Percentiles rank a stretch among this genome's conserved stretches.
Conservation (phyloP, 305 asterid genomes). For the Ilex paraguariensis region DNA sequence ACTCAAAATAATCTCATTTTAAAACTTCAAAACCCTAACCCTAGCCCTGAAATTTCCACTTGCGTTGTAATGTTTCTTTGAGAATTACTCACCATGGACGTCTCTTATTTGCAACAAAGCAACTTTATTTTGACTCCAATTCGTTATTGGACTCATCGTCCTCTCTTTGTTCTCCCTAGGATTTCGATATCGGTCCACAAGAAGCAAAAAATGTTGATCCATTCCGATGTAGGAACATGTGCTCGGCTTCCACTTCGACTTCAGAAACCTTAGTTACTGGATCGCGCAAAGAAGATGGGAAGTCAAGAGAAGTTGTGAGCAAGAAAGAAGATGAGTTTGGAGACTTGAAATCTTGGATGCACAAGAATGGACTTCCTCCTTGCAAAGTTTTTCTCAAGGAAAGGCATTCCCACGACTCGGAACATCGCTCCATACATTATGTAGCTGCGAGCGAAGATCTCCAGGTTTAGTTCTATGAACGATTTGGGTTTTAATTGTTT, state of each 20-base stretch:
- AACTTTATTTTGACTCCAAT: conserved; percentile 23
- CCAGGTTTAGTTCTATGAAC: conserved; percentile 37
- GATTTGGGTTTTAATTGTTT: conserved; percentile 7
- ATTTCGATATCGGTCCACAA: conserved; percentile 22
- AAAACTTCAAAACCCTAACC: no score
- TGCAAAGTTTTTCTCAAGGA: conserved; percentile 77
- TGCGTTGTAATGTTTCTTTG: not conserved
- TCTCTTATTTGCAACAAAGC: conserved; percentile 18
- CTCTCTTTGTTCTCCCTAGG: conserved; percentile 29
- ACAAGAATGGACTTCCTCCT: conserved; percentile 73
- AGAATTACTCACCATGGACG: conserved; percentile 20
- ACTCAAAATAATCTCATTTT: no score
- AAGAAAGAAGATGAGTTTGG: conserved; percentile 31
- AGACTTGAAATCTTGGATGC: conserved; percentile 94
- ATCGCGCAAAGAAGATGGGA: conserved; percentile 15
- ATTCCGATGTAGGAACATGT: conserved; percentile 26
- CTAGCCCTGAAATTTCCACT: no score
- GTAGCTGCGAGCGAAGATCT: conserved; percentile 93
- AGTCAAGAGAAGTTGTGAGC: conserved; percentile 37
- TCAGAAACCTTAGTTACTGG: conserved; percentile 56
- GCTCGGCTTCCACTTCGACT: conserved; percentile 54
- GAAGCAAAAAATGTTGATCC: conserved; percentile 13
- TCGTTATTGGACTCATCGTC: conserved; percentile 19
- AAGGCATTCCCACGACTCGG: conserved; percentile 56
- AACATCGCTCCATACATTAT: conserved; percentile 68